phyloP scores from a whole-genome alignment of 208 protist genomes.

The Tritrichomonas musculus region DNA sequence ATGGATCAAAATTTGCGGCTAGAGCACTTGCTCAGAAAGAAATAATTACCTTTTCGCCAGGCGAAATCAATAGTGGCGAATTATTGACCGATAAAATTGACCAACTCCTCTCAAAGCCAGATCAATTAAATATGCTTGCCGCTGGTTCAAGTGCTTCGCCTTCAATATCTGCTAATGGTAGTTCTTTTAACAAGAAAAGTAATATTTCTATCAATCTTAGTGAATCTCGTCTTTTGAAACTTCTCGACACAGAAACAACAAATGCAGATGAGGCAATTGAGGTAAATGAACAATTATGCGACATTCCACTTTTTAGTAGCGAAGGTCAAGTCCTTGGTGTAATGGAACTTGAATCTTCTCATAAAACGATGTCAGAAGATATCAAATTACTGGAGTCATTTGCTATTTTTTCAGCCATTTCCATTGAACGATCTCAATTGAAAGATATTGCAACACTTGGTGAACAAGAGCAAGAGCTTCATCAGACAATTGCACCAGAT shows the following conservation, averaged over 20 bases:
- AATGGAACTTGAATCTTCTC: background rate
- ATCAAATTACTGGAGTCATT: background rate
- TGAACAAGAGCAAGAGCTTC: background rate
- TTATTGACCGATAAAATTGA: background rate
- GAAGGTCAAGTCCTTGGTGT: background rate
- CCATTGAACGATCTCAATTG: background rate
- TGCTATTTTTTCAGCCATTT: slow-evolving; percentile 17
- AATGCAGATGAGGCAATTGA: background rate
- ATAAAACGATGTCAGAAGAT: background rate
- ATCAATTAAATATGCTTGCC: background rate
- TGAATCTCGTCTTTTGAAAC: too few species aligned
- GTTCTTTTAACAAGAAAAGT: too few species aligned
- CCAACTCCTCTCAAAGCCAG: background rate
- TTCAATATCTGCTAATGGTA: background rate
- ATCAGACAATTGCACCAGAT: background rate
- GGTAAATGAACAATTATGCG: background rate
- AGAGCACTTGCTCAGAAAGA: background rate
- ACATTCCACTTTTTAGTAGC: background rate
- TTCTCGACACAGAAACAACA: too few species aligned
- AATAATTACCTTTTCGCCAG: background rate
- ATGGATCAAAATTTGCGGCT: background rate
- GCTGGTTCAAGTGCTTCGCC: background rate
- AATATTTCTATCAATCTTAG: too few species aligned
- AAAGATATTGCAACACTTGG: slow-evolving; percentile 9
- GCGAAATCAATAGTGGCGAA: too few species aligned